Percentiles rank a stretch among this genome's conserved stretches.
phyloP scores from a whole-genome alignment of 169 alveolate species.

The Cryptosporidium sp. region DNA sequence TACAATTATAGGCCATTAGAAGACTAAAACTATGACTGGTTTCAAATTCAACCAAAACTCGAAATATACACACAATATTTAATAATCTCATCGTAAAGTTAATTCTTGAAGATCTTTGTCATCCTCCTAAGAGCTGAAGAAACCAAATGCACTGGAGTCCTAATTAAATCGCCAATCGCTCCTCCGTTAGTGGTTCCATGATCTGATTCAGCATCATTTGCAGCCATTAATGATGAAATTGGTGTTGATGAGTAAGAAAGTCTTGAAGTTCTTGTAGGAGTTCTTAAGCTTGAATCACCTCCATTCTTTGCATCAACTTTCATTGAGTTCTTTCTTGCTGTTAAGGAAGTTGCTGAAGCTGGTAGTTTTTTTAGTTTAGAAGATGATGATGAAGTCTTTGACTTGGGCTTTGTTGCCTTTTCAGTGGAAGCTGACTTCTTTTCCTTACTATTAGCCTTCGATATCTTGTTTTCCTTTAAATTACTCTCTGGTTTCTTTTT shows the following conservation, averaged over 20 bases:
- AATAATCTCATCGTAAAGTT: neutral
- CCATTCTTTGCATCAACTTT: neutral
- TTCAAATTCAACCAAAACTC: neutral
- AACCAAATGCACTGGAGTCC: constrained; percentile 66
- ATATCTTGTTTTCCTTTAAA: neutral
- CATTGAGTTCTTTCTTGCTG: constrained; percentile 34
- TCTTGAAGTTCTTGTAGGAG: constrained; percentile 46
- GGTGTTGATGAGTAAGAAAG: constrained; percentile 6
- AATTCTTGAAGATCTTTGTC: constrained; percentile 55
- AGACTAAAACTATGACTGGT: neutral
- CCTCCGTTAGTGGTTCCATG: constrained; percentile 8
- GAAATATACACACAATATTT: neutral
- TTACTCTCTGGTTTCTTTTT: neutral
- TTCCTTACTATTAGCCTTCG: neutral
- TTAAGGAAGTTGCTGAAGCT: constrained; percentile 54
- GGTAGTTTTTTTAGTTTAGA: constrained; percentile 25
- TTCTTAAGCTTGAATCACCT: neutral
- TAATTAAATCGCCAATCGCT: constrained; percentile 39
- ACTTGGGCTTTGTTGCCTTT: neutral
- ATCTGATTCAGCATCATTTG: neutral
- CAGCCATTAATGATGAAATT: neutral
- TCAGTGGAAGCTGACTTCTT: neutral
- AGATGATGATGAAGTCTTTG: constrained; percentile 10
- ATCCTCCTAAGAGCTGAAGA: constrained; percentile 64
- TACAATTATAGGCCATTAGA: neutral